Conservation (phyloP, 257 asterid genomes). For the Salvia hispanica region DNA sequence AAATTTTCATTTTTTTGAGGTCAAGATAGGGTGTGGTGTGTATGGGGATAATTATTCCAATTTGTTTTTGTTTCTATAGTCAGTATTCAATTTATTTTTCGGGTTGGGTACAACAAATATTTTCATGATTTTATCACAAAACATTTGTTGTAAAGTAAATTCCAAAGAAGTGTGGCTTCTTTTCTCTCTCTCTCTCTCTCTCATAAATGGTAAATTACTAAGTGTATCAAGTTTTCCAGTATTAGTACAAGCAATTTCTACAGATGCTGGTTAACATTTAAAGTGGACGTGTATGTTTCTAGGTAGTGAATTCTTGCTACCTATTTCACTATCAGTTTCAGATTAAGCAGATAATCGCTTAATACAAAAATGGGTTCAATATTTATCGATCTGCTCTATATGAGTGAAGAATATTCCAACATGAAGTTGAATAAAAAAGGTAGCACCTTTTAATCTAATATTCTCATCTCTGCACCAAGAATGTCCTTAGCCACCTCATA, state of each 20-base stretch:
- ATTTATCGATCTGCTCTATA: conserved; percentile 12
- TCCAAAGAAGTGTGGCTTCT: conserved; percentile 22
- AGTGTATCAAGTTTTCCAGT: no score
- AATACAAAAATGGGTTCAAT: not conserved
- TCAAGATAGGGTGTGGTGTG: conserved; percentile 20
- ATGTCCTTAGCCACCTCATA: conserved; percentile 69
- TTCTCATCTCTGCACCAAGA: conserved; percentile 62
- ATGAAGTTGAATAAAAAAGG: conserved; percentile 12
- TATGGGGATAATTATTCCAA: conserved; percentile 23
- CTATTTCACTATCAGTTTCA: not conserved
- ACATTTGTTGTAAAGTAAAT: conserved; percentile 28
- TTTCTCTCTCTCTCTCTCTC: not conserved
- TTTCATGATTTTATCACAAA: conserved; percentile 23
- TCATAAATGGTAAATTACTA: no score
- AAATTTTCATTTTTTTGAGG: conserved; percentile 1
- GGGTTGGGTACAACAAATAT: conserved; percentile 11
- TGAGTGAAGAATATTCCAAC: not conserved
- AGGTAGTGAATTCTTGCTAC: not conserved
- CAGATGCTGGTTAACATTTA: no score
- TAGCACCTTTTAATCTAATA: conserved; percentile 50
- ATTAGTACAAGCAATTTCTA: no score
- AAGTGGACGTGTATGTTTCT: no score
- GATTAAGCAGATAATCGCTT: not conserved
- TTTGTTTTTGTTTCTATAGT: conserved; percentile 28
- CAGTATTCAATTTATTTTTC: conserved; percentile 16